Evolutionary conservation across 148 eudicot genomes (phyloP), one percentile per base, ranked within the genome.

Genomic region (Diospyros lotus): DNA sequence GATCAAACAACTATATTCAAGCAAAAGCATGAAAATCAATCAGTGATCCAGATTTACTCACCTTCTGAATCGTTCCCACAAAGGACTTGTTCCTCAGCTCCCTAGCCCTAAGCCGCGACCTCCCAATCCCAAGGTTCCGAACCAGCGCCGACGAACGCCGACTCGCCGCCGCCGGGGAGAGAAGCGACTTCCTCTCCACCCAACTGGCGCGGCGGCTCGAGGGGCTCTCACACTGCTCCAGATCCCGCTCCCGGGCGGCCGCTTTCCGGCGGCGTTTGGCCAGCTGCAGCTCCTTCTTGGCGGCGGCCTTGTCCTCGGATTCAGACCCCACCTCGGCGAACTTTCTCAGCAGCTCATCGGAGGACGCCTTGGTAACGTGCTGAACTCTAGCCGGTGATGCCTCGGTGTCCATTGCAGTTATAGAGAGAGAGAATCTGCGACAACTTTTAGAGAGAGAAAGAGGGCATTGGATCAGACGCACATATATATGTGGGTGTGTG

Each of bases 331-430:
- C 55, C 43, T 80, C 85, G 4, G 97, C 96, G 68, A 93, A 93
- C 59, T 93, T 93, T 9, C 86, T 79, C 51, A 93, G 90, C 39
- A 93, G 84, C 79, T 87, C 75, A 58, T 93, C 98, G 1, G 98
- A 91, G 64, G 93, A 89, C 0, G 88, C 88, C 76, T 93, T 93
- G 0, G 91, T 83, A 12, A 91, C 83, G 18, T 84, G 93, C 79
- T 93, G 98, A 1, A 90, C 83, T 63, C 40, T 84, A 28, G 84
- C 81, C 9, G 74, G 62, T 71, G 75, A 17, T 28, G 28, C 28
- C 28, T 28, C 28, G 13, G 75, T 44, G n/a, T 46, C 75, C 75
- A 72, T 72, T 72, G 6, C 1, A 70, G 42, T 58, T 73, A 66
- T 40, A 40, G 74, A 58, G 68, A 68, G 62, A 68, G 64, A 46